Base-by-base conservation (phyloP, 495 filamentous ascomycete genomes). In the Platismatia glauca region DNA sequence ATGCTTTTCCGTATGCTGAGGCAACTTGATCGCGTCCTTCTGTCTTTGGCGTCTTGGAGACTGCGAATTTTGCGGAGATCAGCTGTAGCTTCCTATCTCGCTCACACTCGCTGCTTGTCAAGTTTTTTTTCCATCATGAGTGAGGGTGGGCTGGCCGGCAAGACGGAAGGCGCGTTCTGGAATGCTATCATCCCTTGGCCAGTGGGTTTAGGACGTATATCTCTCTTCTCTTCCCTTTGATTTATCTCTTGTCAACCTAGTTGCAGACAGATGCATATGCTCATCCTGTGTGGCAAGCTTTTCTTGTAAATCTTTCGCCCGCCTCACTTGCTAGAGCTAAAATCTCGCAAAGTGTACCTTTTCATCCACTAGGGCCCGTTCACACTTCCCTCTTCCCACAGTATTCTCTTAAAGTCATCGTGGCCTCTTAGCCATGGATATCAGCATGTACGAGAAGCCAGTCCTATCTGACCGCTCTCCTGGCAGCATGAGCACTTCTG, bases 141-240 rank as follows among this genome's bases (percentile, higher is more conserved):
- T 46, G 37, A 33, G 20, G 48, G n/a, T 18, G 35, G 13, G 29
- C 50, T 52, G 48, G 31, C 31, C 5, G 35, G 22, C 37, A 20
- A 29, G 20, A 61, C 38, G 37, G 60, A 33, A 44, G 29, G 50
- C 37, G 52, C 52, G 60, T 33, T 41, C 27, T 61, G 60, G 60
- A 62, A 62, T 62, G 60, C 55, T 53, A 62, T 41, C 48, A 62
- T 41, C 44, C 60, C 60, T 62, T 62, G 59, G 37, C 16, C 52
- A 29, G 18, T 41, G 35, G 43, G 44, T 7, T 33, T 27, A 24
- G 46, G 37, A 38, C 41, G 33, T 41, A 44, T 44, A 56, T 16
- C 16, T 34, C 24, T 38, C 27, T 22, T 22, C 50, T 44, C 13
- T 29, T n/a, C 24, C 50, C 38, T 44, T 20, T 46, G 27, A 43